Conservation (phyloP, 805 yeast genomes). For the Maudiozyma barnettii region DNA sequence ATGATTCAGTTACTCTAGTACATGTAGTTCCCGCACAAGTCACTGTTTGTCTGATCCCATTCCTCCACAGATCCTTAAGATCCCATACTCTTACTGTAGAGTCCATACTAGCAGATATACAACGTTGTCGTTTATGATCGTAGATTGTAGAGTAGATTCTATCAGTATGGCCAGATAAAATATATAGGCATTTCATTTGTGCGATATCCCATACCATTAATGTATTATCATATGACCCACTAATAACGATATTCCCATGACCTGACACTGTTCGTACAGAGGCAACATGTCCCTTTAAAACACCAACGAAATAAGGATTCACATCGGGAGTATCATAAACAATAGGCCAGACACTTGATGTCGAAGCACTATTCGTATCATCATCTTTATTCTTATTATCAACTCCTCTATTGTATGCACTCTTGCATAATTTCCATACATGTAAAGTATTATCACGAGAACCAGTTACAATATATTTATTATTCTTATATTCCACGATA, state of each 20-base stretch:
- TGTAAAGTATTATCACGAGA: slow-evolving; percentile 70
- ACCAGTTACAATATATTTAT: slow-evolving; percentile 75
- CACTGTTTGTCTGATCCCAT: slow-evolving; percentile 21
- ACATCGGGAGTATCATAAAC: slow-evolving; percentile 29
- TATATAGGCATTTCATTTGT: slow-evolving; percentile 61
- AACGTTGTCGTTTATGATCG: slow-evolving; percentile 64
- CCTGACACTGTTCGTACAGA: slow-evolving; percentile 86
- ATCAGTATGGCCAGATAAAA: slow-evolving; percentile 75
- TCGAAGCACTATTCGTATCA: neutral
- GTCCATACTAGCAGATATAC: slow-evolving; percentile 90
- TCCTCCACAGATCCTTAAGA: slow-evolving; percentile 59
- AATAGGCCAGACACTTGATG: slow-evolving; percentile 9
- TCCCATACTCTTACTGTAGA: slow-evolving; percentile 86
- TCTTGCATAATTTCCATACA: slow-evolving; percentile 67
- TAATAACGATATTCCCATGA: slow-evolving; percentile 68
- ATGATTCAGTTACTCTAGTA: slow-evolving; percentile 24
- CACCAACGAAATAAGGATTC: slow-evolving; percentile 57
- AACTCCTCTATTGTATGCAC: slow-evolving; percentile 55
- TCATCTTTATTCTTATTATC: slow-evolving; percentile 71
- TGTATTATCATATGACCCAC: slow-evolving; percentile 85
- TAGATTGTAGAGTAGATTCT: slow-evolving; percentile 82
- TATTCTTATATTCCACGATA: slow-evolving; percentile 56
- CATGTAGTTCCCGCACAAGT: slow-evolving; percentile 19
- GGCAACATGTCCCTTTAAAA: slow-evolving; percentile 65
- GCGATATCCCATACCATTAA: slow-evolving; percentile 88